Base-by-base conservation (phyloP, 1,284 basidiomycete genomes). In the Flammula alnicola region DNA sequence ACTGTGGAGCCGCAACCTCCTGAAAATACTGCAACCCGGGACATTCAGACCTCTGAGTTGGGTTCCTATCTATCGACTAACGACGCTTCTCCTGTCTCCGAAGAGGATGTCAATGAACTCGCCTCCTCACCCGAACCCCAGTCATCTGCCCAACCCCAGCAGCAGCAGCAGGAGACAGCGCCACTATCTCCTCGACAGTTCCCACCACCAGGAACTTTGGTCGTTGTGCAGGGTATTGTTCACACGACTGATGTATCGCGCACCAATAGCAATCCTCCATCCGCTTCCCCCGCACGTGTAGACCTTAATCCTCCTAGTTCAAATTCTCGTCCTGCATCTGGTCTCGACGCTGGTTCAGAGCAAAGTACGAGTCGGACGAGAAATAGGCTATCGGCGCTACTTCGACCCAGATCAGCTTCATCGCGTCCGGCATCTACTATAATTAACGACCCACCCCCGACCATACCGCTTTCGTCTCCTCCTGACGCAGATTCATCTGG, bases 191-290 rank as follows among this genome's bases (percentile, higher is more conserved):
- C 53, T 41, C 66, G 57, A 38, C 77, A 77, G 51, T 87, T 88
- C 60, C 85, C 86, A 27, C 83, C 86, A 1, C 81, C 85, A 1
- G 86, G 87, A 14, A 88, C 88, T 1, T 76, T 90, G 6, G 88
- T 90, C 26, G 84, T 90, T 26, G 87, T 90, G 0, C 87, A 90
- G 66, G 87, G 87, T 37, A 86, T 90, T 35, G 88, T 90, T 1
- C 87, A 90, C 55, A 90, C 88, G 0, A 84, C 84, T 8, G 86
- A 88, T 63, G 75, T 78, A 5, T 71, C 77, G 3, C 73, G 76
- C 25, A 47, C 67, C 16, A 46, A 33, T 22, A 44, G 19, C 16
- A 47, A 23, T 40, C 23, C 49, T 16, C n/a, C 35, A 10, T 10
- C 46, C 11, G 19, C 29, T 22, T 39, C 42, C 32, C 17, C 54